These are phyloP conservation scores for Thraustotheca clavata DNA, from an alignment of 352 stramenopile species.

Conservation along the genomic window DNA sequence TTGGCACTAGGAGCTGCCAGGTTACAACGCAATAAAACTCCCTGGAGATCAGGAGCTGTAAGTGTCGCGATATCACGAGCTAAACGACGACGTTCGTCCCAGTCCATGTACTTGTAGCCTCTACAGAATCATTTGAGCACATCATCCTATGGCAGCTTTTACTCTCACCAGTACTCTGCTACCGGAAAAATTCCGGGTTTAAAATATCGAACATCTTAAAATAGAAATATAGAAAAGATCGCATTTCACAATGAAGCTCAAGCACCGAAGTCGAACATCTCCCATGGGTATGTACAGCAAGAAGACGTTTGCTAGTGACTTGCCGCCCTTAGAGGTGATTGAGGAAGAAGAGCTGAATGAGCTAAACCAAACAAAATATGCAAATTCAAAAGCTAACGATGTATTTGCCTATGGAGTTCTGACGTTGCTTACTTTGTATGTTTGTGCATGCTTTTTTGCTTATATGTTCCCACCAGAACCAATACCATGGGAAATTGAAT, in stretches of 20 bases:
- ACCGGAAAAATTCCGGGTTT: slow-evolving; percentile 9
- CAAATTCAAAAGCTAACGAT: not conserved
- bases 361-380: not conserved
- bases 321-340: not conserved
- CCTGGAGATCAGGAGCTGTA: slow-evolving; percentile 50
- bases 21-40: slow-evolving; percentile 54
- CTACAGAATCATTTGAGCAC: not conserved
- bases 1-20: slow-evolving; percentile 23
- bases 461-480: not conserved
- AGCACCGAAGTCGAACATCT: too few species aligned
- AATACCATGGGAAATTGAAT: slow-evolving; percentile 18
- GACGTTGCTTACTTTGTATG: not conserved
- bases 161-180: not conserved
- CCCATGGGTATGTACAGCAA: not conserved
- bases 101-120: slow-evolving; percentile 28
- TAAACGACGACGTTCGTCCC: slow-evolving; percentile 60
- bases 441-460: slow-evolving; percentile 5
- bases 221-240: not conserved
- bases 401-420: slow-evolving; percentile 4
- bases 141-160: not conserved
- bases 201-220: not conserved
- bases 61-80: slow-evolving; percentile 60
- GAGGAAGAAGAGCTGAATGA: not conserved
- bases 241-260: not conserved
- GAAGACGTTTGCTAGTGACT: not conserved